Conservation (phyloP, 2,329 filamentous ascomycete genomes). For the Elsinoe australis region DNA sequence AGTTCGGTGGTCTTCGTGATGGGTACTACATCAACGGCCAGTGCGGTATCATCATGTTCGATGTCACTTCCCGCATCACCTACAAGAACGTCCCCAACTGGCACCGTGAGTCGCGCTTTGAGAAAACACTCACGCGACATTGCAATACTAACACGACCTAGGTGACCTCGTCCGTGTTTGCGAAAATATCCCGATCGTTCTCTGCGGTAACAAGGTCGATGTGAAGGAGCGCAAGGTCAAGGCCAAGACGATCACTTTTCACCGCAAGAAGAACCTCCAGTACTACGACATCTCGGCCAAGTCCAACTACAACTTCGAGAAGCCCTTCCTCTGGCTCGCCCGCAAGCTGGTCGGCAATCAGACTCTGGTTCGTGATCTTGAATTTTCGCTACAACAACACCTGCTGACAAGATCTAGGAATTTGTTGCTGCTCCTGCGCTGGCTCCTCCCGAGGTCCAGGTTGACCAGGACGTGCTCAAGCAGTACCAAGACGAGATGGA, state of each 20-base stretch:
- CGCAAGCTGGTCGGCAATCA: slow-evolving; percentile 97
- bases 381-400: background rate
- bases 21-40: slow-evolving; percentile 99
- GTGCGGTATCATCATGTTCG: slow-evolving; percentile 99
- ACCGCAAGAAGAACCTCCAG: slow-evolving; percentile 99
- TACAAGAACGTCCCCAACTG: slow-evolving; percentile 99
- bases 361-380: slow-evolving; percentile 54
- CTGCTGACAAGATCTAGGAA: slow-evolving; percentile 54
- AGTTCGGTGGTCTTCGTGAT: slow-evolving; percentile 98
- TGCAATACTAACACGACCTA: slow-evolving; percentile 36
- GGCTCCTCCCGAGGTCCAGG: slow-evolving; percentile 82
- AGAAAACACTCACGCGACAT: slow-evolving; percentile 5
- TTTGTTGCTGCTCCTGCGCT: slow-evolving; percentile 94
- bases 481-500: slow-evolving; percentile 87
- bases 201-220: slow-evolving; percentile 99
- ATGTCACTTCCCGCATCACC: slow-evolving; percentile 97
- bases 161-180: slow-evolving; percentile 98
- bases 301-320: slow-evolving; percentile 99
- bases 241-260: slow-evolving; percentile 99
- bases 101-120: slow-evolving; percentile 68
- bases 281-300: slow-evolving; percentile 99
- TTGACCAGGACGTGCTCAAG: slow-evolving; percentile 74
- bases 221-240: slow-evolving; percentile 99
- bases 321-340: slow-evolving; percentile 98
- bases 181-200: slow-evolving; percentile 98